Conservation (phyloP, 352 stramenopile species). For the Ophiocytium majus region DNA sequence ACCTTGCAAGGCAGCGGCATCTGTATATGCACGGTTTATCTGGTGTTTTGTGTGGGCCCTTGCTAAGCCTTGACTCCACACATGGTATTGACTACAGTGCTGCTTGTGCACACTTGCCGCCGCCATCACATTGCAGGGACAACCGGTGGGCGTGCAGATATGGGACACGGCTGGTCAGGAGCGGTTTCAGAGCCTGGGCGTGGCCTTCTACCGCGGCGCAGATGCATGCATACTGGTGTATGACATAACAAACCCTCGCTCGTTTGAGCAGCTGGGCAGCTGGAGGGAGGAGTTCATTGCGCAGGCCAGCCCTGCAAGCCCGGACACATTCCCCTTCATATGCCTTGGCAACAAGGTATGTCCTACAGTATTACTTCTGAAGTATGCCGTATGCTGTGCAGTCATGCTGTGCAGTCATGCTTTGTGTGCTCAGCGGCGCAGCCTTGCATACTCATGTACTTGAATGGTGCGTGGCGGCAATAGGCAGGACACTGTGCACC, state of each 20-base stretch:
- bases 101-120: too few relatives aligned
- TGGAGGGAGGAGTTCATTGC: conserved; percentile 94
- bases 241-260: conserved; percentile 96
- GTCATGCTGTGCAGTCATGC: neutral
- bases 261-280: conserved; percentile 94
- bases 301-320: conserved; percentile 66
- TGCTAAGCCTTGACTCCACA: too few relatives aligned
- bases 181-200: conserved; percentile 94
- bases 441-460: neutral
- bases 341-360: conserved; percentile 96
- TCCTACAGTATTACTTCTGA: conserved; percentile 44
- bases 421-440: conserved; percentile 15
- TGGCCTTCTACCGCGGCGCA: conserved; percentile 96
- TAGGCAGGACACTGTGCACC: neutral
- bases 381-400: conserved; percentile 29
- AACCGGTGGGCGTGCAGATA: conserved; percentile 73
- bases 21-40: too few relatives aligned
- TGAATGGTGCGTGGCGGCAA: neutral
- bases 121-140: conserved; percentile 11
- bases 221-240: conserved; percentile 98
- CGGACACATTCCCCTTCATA: conserved; percentile 93
- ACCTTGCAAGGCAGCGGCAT: too few relatives aligned
- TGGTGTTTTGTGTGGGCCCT: too few relatives aligned
- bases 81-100: too few relatives aligned
- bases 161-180: conserved; percentile 98